Percentiles rank a stretch among this genome's conserved stretches.
These are phyloP conservation scores for Cryphonectria japonica DNA, from an alignment of 2,329 filamentous ascomycete genomes.

Conservation along the genomic window DNA sequence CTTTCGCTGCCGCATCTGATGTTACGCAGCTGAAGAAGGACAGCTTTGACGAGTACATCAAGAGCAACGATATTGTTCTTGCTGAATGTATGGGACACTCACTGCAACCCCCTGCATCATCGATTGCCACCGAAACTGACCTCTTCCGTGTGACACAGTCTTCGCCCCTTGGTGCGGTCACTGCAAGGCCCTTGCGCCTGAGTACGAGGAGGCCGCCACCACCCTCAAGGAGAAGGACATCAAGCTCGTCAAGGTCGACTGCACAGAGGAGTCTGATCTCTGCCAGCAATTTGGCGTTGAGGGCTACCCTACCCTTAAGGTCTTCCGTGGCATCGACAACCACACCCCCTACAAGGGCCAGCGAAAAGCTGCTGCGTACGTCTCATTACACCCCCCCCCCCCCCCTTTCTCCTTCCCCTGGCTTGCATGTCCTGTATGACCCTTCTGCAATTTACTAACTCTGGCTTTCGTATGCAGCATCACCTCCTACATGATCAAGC, in stretches of 20 bases:
- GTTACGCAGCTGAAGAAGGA: slow-evolving; percentile 84
- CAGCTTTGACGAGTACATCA: slow-evolving; percentile 85
- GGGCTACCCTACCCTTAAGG: slow-evolving; percentile 97
- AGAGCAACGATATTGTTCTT: slow-evolving; percentile 83
- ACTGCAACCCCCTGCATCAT: neutral
- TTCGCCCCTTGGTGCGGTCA: slow-evolving; percentile 97
- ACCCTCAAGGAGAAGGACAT: slow-evolving; percentile 87
- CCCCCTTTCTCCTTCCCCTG: no score
- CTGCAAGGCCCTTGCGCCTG: slow-evolving; percentile 96
- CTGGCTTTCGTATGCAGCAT: slow-evolving; percentile 47
- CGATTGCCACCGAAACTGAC: neutral
- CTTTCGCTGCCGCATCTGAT: slow-evolving; percentile 72
- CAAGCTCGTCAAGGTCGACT: slow-evolving; percentile 85
- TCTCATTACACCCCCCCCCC: slow-evolving; percentile 30
- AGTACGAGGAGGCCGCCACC: slow-evolving; percentile 87
- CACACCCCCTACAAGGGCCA: slow-evolving; percentile 83
- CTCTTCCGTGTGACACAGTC: slow-evolving; percentile 58
- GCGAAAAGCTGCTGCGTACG: slow-evolving; percentile 80
- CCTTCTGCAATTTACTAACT: slow-evolving; percentile 7
- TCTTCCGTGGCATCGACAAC: slow-evolving; percentile 91
- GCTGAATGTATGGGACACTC: slow-evolving; percentile 76
- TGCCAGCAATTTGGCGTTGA: slow-evolving; percentile 90
- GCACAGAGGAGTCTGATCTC: slow-evolving; percentile 90
- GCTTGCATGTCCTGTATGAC: neutral
- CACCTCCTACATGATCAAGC: slow-evolving; percentile 95